phyloP scores from a whole-genome alignment of 2,329 filamentous ascomycete genomes.

The Cladobotryum protrusum region DNA sequence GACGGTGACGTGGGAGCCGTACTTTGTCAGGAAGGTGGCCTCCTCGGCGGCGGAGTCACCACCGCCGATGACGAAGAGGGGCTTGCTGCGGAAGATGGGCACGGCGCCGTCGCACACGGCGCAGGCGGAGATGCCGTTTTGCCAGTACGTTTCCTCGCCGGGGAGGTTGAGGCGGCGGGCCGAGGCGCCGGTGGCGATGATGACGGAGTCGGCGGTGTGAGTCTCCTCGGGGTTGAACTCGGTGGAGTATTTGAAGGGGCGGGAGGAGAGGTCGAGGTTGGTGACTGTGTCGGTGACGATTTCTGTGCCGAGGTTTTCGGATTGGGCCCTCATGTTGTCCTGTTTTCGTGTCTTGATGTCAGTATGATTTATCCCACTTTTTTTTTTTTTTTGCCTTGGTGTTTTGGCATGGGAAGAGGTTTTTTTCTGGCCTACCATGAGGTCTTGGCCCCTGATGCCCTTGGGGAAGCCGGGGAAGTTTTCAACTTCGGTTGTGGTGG shows the following conservation, averaged over 20 bases:
- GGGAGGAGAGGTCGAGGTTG: conserved; percentile 73
- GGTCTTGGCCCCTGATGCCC: conserved; percentile 75
- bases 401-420: neutral
- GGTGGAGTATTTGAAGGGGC: conserved; percentile 89
- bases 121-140: conserved; percentile 91
- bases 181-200: conserved; percentile 92
- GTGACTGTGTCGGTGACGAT: conserved; percentile 91
- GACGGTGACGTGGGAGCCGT: conserved; percentile 90
- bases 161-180: conserved; percentile 74
- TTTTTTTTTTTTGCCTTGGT: neutral
- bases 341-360: conserved; percentile 19
- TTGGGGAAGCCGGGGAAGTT: conserved; percentile 95
- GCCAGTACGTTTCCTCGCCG: conserved; percentile 96
- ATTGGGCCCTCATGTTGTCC: conserved; percentile 90
- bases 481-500: conserved; percentile 96
- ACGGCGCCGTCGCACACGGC: conserved; percentile 96
- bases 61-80: conserved; percentile 89
- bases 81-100: conserved; percentile 96
- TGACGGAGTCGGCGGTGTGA: conserved; percentile 85
- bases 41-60: conserved; percentile 97
- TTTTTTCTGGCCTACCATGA: conserved; percentile 61
- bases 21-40: conserved; percentile 95
- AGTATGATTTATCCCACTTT: neutral
- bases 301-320: conserved; percentile 82
- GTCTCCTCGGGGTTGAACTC: conserved; percentile 79